These are phyloP conservation scores for Insectozyma bohioensis DNA, from an alignment of 1,139 yeast species.

Conservation along the genomic window DNA sequence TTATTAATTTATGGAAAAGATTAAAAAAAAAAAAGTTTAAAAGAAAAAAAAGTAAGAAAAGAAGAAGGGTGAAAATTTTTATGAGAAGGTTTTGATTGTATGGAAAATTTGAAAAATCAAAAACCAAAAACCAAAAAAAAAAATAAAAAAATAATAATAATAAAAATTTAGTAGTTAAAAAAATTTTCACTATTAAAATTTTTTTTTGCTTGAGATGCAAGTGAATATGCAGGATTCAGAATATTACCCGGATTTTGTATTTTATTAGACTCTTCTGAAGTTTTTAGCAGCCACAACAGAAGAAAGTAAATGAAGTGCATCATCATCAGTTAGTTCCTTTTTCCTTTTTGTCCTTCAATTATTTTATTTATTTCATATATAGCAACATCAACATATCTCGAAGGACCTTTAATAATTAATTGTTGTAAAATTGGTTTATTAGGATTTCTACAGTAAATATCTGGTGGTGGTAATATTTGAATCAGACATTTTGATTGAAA, in stretches of 20 bases:
- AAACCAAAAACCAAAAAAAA: too few species aligned
- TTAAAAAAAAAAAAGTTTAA: slow-evolving; percentile 17
- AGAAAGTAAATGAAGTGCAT: too few species aligned
- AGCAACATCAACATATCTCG: slow-evolving; percentile 19
- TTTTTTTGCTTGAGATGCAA: slow-evolving; percentile 4
- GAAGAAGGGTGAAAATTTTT: slow-evolving; percentile 18
- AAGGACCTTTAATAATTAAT: slow-evolving; percentile 17
- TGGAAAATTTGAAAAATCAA: too few species aligned
- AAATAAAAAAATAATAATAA: too few species aligned
- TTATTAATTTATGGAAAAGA: slow-evolving; percentile 15
- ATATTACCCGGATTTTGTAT: slow-evolving; percentile 2
- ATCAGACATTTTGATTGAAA: slow-evolving; percentile 29
- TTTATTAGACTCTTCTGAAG: background rate
- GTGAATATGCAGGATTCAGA: slow-evolving; percentile 1
- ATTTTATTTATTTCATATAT: slow-evolving; percentile 15
- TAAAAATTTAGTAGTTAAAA: too few species aligned
- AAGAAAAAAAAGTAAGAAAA: slow-evolving; percentile 16
- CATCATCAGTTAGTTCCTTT: too few species aligned
- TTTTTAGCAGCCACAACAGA: background rate
- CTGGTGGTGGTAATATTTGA: slow-evolving; percentile 19
- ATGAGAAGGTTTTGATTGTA: too few species aligned
- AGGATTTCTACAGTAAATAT: background rate
- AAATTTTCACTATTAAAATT: too few species aligned
- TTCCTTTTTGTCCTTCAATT: background rate
- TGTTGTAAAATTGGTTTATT: slow-evolving; percentile 12